Evolutionary conservation across 805 yeast genomes (phyloP).

Genomic region (Kuraishia borneana): DNA sequence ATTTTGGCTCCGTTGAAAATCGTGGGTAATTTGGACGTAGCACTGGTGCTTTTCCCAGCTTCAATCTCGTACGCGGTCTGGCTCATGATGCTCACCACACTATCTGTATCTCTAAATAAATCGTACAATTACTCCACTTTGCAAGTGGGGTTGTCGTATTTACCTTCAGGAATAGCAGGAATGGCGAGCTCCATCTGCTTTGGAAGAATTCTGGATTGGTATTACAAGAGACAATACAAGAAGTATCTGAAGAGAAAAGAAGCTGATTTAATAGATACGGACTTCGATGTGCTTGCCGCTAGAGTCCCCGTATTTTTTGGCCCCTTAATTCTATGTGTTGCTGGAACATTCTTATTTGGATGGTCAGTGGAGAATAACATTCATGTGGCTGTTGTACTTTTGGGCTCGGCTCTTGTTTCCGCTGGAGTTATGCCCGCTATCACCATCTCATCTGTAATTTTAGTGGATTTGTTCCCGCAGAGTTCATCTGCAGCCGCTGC

Average conservation of each 20-base stretch:
- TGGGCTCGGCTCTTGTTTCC: conserved; percentile 47
- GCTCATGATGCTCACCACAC: conserved; percentile 58
- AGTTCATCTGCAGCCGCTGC: conserved; percentile 68
- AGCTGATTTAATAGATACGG: conserved; percentile 4
- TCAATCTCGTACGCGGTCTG: conserved; percentile 59
- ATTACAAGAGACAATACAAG: conserved; percentile 19
- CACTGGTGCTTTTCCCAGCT: conserved; percentile 39
- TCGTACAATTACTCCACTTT: conserved; percentile 38
- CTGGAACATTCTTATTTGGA: conserved; percentile 44
- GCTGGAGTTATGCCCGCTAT: conserved; percentile 47
- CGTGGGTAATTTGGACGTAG: conserved; percentile 29
- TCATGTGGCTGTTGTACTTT: conserved; percentile 42
- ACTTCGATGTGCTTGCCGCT: conserved; percentile 44
- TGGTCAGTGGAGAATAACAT: conserved; percentile 53
- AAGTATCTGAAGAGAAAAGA: not conserved
- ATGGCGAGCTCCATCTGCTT: conserved; percentile 45
- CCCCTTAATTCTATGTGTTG: conserved; percentile 27
- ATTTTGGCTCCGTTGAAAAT: conserved; percentile 30
- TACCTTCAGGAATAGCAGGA: conserved; percentile 66
- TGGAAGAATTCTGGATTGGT: conserved; percentile 46
- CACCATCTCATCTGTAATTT: conserved; percentile 48
- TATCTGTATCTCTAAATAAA: conserved; percentile 41
- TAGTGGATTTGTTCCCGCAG: conserved; percentile 69
- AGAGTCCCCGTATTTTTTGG: conserved; percentile 36
- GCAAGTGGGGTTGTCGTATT: conserved; percentile 58